Percentiles rank a stretch among this genome's conserved stretches.
These are phyloP conservation scores for Cetradonia linearis DNA, from an alignment of 495 filamentous ascomycete species.

Conservation along the genomic window DNA sequence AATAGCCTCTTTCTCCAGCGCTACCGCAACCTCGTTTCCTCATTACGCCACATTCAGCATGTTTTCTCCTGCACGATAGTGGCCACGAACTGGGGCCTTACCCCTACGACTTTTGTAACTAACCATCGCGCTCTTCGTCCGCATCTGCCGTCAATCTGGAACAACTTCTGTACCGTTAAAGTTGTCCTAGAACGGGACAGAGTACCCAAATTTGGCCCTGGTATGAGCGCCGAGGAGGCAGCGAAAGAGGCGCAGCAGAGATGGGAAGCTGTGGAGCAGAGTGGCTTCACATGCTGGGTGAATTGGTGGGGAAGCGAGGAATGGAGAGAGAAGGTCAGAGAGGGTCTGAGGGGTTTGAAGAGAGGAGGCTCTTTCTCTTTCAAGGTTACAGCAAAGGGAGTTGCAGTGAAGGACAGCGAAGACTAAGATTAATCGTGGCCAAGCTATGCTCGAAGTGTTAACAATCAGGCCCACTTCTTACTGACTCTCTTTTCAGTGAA, in stretches of 20 bases:
- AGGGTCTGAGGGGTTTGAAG: slow-evolving; percentile 11
- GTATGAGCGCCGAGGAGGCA: slow-evolving; percentile 47
- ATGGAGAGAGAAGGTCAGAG: slow-evolving; percentile 29
- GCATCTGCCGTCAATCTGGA: slow-evolving; percentile 41
- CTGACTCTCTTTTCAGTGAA: no score
- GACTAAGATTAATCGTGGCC: background rate
- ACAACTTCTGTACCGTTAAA: slow-evolving; percentile 36
- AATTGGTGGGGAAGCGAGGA: slow-evolving; percentile 39
- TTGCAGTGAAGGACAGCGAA: background rate
- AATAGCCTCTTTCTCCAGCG: slow-evolving; percentile 23
- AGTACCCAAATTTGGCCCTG: slow-evolving; percentile 43
- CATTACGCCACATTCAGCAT: slow-evolving; percentile 21
- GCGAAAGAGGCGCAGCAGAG: slow-evolving; percentile 39
- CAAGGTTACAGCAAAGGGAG: background rate
- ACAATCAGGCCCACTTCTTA: no score
- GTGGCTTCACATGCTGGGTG: slow-evolving; percentile 36
- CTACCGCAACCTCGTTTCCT: slow-evolving; percentile 33
- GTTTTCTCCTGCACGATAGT: slow-evolving; percentile 27
- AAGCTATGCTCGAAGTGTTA: background rate
- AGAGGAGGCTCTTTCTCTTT: slow-evolving; percentile 17
- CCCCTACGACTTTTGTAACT: slow-evolving; percentile 28
- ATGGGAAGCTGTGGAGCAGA: slow-evolving; percentile 33
- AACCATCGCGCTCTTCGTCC: slow-evolving; percentile 32
- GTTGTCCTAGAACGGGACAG: slow-evolving; percentile 37
- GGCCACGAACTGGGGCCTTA: slow-evolving; percentile 23